Conservation (phyloP, 2,329 filamentous ascomycete species). For the Tetracladium maxilliforme region DNA sequence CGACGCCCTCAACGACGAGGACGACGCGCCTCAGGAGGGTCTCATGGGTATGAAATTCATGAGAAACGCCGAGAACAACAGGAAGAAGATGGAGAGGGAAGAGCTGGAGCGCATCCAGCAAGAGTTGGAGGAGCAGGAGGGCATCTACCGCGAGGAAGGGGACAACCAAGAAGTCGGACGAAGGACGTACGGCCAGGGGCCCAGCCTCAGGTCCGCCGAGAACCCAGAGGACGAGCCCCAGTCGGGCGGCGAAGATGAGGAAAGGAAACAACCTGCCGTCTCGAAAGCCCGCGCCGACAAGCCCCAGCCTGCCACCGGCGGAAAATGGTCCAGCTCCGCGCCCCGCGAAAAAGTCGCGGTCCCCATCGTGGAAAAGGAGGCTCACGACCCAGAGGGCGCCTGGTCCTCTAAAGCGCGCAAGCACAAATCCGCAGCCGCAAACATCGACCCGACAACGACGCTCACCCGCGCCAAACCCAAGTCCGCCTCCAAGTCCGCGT, state of each 20-base stretch:
- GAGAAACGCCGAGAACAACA: conserved; percentile 70
- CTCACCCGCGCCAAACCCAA: conserved; percentile 10
- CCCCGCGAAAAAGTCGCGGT: too few relatives aligned
- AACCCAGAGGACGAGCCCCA: conserved; percentile 29
- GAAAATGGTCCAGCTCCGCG: too few relatives aligned
- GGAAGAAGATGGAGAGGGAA: conserved; percentile 69
- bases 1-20: conserved; percentile 10
- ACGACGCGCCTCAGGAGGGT: conserved; percentile 37
- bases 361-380: conserved; percentile 6
- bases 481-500: conserved; percentile 11
- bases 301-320: not conserved
- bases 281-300: not conserved
- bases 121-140: conserved; percentile 51
- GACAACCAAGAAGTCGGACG: conserved; percentile 50
- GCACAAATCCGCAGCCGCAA: conserved; percentile 13
- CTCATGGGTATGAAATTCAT: conserved; percentile 87
- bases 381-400: not conserved
- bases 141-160: conserved; percentile 36
- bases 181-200: conserved; percentile 46
- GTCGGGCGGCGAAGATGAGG: conserved; percentile 16
- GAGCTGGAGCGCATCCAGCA: conserved; percentile 54
- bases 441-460: conserved; percentile 12
- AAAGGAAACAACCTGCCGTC: conserved; percentile 2
- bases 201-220: conserved; percentile 20
- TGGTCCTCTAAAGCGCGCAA: conserved; percentile 7